Evolutionary conservation across 352 stramenopile species (phyloP), one percentile per base, ranked within the genome.

Genomic region (Peronosclerospora sorghi): DNA sequence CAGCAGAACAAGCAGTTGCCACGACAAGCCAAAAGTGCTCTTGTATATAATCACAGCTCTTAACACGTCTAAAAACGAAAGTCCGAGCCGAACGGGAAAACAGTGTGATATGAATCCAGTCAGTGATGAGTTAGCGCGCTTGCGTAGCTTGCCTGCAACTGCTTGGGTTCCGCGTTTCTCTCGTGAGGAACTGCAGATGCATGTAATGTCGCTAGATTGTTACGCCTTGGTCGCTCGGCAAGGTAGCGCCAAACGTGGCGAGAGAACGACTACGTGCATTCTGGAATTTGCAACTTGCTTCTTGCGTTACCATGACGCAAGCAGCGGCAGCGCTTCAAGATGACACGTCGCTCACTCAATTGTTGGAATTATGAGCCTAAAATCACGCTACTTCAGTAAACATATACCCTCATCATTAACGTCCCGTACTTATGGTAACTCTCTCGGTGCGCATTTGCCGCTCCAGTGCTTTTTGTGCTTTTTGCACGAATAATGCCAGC

Each of bases 401-500:
- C 20, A 28, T 17, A 13, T 8, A n/a, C 30, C n/a, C 30, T 62
- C 28, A 62, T 27, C 53, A 44, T 35, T n/a, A n/a, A n/a, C 48
- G 53, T 19, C 36, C 41, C 27, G 47, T 32, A 30, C 1, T 48
- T 14, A 56, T n/a, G 6, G 56, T 39, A 8, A 66, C 44, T 1
- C 65, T 83, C 57, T 84, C 68, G 26, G 66, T 32, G 40, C 73
- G 73, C 76, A 88, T 88, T 55, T 88, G 76, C 5, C 54, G 49
- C 32, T 86, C 76, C 0, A 88, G 59, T 15, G 73, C 65, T 15
- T 66, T 73, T 34, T 88, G 76, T 12, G 73, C 76, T 45, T 85
- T 86, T 50, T 88, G 76, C 39, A 88, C 76, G 6, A 88, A 65
- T 42, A 83, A 48, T 8, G 76, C 76, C 4, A 88, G 56, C 35